These are phyloP conservation scores for Komagataella phaffii DNA, from an alignment of 805 yeast genomes.

Conservation along the genomic window DNA sequence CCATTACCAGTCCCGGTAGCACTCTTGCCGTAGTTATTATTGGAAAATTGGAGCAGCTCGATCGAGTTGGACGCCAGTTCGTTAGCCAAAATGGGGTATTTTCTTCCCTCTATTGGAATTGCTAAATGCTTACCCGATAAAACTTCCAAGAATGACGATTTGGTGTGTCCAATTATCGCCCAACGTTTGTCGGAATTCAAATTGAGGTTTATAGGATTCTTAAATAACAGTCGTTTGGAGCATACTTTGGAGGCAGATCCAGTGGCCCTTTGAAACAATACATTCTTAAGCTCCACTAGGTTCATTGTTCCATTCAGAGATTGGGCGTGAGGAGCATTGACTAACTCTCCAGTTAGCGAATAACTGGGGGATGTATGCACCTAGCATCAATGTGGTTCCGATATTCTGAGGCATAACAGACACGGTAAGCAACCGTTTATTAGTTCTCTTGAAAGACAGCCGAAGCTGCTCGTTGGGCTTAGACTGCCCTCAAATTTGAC, in stretches of 20 bases:
- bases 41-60: conserved; percentile 23
- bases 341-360: not conserved
- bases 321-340: not conserved
- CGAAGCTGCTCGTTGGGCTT: too few relatives aligned
- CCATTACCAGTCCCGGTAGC: conserved; percentile 23
- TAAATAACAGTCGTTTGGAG: conserved; percentile 15
- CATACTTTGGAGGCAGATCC: not conserved
- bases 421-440: too few relatives aligned
- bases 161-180: conserved; percentile 36
- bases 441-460: too few relatives aligned
- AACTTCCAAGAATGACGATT: conserved; percentile 18
- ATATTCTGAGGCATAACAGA: too few relatives aligned
- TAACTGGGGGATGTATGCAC: too few relatives aligned
- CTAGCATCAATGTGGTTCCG: too few relatives aligned
- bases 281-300: not conserved
- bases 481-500: too few relatives aligned
- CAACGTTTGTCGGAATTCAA: conserved; percentile 27
- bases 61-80: conserved; percentile 27
- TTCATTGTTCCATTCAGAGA: not conserved
- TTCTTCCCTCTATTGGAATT: conserved; percentile 37
- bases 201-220: conserved; percentile 24
- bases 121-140: conserved; percentile 42
- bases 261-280: not conserved
- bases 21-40: conserved; percentile 18
- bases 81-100: conserved; percentile 37